Base-by-base conservation (phyloP, 495 filamentous ascomycete genomes). In the Ramalina intermedia region DNA sequence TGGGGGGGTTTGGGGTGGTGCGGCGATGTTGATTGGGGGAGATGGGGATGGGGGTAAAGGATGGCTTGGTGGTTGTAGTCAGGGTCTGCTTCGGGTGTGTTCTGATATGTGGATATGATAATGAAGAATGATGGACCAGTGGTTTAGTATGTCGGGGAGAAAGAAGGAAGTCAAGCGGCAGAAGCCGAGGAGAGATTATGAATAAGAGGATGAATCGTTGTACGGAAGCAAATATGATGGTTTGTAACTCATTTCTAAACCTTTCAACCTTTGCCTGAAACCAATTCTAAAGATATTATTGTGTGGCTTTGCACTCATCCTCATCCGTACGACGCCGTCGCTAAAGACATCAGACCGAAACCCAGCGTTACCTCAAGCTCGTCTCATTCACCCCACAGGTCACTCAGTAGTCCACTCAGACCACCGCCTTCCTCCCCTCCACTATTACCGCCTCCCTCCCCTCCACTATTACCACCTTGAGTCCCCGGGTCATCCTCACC, bases 401-500 rank as follows among this genome's bases (percentile, higher is more conserved):
- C 46, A 26, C 18, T 1, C n/a, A 20, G 16, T 18, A 44, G 21
- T 8, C 41, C 29, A 11, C 3, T 7, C 9, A 33, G 29, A 33
- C 55, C 61, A 33, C 57, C 55, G 6, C 38, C 55, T 17, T 41
- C 64, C 11, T 41, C 46, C 21, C 49, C 55, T 42, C 49, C 50
- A 12, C 48, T 35, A 21, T 4, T 4, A 41, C 38, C 38, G 18
- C 18, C 2, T 20, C 18, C 18, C 18, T 20, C 18, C 18, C 24
- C 43, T 46, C 43, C 43, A 13, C 43, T 24, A 20, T 29, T 24
- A 16, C 43, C 26, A 11, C 44, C 33, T 26, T 27, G 12, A 16
- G n/a, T 18, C 18, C 13, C 44, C 7, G n/a, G 13, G 35, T 35
- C n/a, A 29, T 37, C 81, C 79, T 58, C 80, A 80, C 12, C 76